Base-by-base conservation (phyloP, 345 rosid species). In the Geranium brycei region DNA sequence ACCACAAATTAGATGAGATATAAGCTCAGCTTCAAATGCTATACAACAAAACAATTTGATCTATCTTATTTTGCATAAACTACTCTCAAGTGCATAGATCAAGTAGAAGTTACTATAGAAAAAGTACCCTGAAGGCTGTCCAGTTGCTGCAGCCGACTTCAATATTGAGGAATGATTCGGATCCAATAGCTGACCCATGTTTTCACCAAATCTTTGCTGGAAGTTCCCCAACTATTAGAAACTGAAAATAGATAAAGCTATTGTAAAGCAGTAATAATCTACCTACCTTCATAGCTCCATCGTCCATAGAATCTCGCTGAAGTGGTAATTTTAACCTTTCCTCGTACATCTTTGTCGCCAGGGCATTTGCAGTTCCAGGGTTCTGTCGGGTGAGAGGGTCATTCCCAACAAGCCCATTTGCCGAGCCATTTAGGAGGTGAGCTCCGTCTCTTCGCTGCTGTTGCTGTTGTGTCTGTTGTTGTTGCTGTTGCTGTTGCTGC, bases 111-210 rank as follows among this genome's bases (percentile, higher is more conserved):
- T 62, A 68, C 17, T 23, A 23, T 23, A 56, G 66, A 74, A 80
- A 64, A 74, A 72, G 76, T 64, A 92, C 99, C 97, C 99, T 66
- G 96, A 78, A 71, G 97, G 77, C 71, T 86, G 98, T 77, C 95
- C 83, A 12, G 89, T 57, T 59, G 87, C 80, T 56, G 86, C 87
- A 19, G 83, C 80, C 69, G 98, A 84, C 75, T 92, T 92, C 84
- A 90, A 75, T 70, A 85, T 77, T 8, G 96, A 89, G 70, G 96
- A 86, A 74, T 87, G 91, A 79, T 81, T 92, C 64, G 85, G 80
- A 79, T 90, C 99, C 85, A 92, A 77, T 64, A 87, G 83, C 77
- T 84, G 96, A 69, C 95, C 85, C 61, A 82, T 86, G 76, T 86
- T 92, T 72, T 92, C 99, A 63, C 89, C 84, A 62, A 69, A 89